Conservation (phyloP, 2,329 filamentous ascomycete genomes). For the Phoma sp. region DNA sequence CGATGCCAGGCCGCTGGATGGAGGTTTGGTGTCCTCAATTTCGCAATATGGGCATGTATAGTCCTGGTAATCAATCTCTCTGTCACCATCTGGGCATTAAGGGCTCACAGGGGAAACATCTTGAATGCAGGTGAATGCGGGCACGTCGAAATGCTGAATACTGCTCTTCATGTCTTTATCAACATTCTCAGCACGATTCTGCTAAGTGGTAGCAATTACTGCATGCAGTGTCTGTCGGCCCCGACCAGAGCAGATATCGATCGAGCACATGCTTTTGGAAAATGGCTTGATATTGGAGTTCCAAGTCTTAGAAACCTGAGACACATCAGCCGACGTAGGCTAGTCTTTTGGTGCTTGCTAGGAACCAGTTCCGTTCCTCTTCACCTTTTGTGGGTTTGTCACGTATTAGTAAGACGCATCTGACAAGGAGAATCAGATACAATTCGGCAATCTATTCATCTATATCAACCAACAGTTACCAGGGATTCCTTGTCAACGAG, state of each 20-base stretch:
- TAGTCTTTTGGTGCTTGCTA: conserved; percentile 18
- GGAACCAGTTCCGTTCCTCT: conserved; percentile 22
- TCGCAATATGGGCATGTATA: neutral
- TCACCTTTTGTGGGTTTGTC: conserved; percentile 20
- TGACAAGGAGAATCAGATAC: conserved; percentile 19
- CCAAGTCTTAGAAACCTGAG: conserved; percentile 26
- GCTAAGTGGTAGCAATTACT: conserved; percentile 57
- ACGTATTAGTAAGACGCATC: neutral
- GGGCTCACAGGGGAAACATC: neutral
- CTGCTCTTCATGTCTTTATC: conserved; percentile 51
- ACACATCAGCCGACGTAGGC: conserved; percentile 14
- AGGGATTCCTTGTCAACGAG: neutral
- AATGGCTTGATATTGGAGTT: conserved; percentile 25
- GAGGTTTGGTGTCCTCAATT: neutral
- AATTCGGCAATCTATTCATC: conserved; percentile 31
- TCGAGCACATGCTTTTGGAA: conserved; percentile 47
- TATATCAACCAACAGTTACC: conserved; percentile 8
- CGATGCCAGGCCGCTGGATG: neutral
- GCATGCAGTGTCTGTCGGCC: conserved; percentile 58
- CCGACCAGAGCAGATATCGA: conserved; percentile 59
- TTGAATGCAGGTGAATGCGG: conserved; percentile 3
- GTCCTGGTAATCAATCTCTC: conserved; percentile 3
- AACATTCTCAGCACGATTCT: conserved; percentile 55
- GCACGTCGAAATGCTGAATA: neutral
- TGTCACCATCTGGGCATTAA: conserved; percentile 3